Base-by-base conservation (phyloP, 768 basidiomycete genomes). In the Tricholoma flavovirens region DNA sequence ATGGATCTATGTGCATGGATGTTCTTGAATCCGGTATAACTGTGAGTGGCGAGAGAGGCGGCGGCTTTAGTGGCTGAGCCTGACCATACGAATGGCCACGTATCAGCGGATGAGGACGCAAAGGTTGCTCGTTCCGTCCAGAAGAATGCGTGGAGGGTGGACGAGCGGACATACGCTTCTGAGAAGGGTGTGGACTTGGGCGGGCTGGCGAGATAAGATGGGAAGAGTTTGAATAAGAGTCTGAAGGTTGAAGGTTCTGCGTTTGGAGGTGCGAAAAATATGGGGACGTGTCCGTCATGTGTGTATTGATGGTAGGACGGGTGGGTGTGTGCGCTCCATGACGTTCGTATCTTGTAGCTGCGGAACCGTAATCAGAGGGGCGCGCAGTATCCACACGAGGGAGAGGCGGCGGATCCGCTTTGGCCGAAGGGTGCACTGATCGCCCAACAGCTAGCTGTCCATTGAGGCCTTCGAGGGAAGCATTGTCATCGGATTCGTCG, bases 81-180 rank as follows among this genome's bases (percentile, higher is more conserved):
- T 77, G 76, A 5, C 85, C 83, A 56, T 79, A 82, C 0, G 88
- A 88, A 59, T 84, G 78, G 8, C 87, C 87, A 54, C 88, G 84
- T 60, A 90, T 89, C 51, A 90, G 77, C 6, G 88, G 89, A 64
- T 90, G 89, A 0, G 87, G 87, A 14, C 86, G 84, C 50, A 87
- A 72, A 46, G 66, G 59, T 30, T 62, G 64, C n/a, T 64, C 63
- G 45, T 38, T 49, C 48, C 63, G 32, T 15, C 32, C 46, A n/a
- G 78, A 66, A 14, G 87, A 87, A 63, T 86, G 81, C 30, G 70
- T 80, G 4, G 87, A 88, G 9, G 84, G 77, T 7, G 87, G 84
- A 15, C 87, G 81, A 5, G 83, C 79, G 58, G 70, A 62, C 35
- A 73, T 66, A 38, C 75, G 81, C 56, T 74, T 80, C 56, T 67